Conservation (phyloP, 176 grass and related monocot genomes). For the Triticum turgidum region DNA sequence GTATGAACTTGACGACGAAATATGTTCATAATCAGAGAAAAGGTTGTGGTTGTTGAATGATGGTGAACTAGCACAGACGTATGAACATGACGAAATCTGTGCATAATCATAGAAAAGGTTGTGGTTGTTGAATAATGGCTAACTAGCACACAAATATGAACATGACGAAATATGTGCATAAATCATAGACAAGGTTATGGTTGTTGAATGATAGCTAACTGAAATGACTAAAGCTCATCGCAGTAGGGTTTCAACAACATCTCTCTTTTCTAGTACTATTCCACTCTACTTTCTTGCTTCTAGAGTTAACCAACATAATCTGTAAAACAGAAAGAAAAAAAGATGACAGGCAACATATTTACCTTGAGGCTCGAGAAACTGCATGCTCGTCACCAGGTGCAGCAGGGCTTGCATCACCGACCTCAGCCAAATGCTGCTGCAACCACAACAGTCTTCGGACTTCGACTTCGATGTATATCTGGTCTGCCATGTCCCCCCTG, state of each 20-base stretch:
- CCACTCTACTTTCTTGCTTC: not conserved
- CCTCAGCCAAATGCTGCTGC: slow-evolving; percentile 84
- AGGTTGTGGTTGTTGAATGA: not conserved
- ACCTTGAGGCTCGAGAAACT: slow-evolving; percentile 75
- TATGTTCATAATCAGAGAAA: not conserved
- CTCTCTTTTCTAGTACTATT: not conserved
- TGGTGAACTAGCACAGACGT: not conserved
- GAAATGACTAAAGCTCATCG: not conserved
- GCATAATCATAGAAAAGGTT: not conserved
- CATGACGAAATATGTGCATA: not conserved
- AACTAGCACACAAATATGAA: not conserved
- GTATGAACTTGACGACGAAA: not conserved
- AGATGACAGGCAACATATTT: not conserved
- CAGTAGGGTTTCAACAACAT: not conserved
- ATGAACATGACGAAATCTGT: not conserved
- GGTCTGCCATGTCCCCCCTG: slow-evolving; percentile 79
- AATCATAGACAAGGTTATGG: not conserved
- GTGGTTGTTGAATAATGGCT: not conserved
- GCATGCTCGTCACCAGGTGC: slow-evolving; percentile 57
- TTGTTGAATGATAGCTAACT: not conserved
- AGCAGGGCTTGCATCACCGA: slow-evolving; percentile 62
- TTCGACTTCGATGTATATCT: slow-evolving; percentile 97
- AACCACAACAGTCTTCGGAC: slow-evolving; percentile 74
- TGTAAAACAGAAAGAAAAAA: not conserved
- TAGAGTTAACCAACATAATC: not conserved